phyloP scores from a whole-genome alignment of 2,329 filamentous ascomycete genomes.

The Seiridium cupressi region DNA sequence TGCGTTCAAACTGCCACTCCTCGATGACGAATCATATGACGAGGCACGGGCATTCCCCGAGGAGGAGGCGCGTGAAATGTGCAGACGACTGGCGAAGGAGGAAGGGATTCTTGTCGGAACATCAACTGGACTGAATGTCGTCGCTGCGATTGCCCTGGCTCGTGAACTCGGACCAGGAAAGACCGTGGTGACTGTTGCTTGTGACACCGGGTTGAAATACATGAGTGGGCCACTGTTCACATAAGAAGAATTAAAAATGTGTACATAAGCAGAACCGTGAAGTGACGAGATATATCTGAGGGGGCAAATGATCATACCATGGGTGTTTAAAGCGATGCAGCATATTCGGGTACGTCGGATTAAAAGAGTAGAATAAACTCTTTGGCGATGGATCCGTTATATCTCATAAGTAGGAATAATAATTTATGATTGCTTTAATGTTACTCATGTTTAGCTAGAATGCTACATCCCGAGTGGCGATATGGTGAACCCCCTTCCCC shows the following conservation, averaged over 20 bases:
- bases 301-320: too few relatives aligned
- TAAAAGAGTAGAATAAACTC: too few relatives aligned
- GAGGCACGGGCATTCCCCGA: neutral
- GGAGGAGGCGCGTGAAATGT: neutral
- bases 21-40: neutral
- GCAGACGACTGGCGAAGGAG: neutral
- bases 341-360: too few relatives aligned
- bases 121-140: neutral
- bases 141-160: neutral
- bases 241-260: neutral
- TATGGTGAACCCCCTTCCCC: too few relatives aligned
- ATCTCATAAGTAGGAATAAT: too few relatives aligned
- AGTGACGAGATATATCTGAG: too few relatives aligned
- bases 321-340: too few relatives aligned
- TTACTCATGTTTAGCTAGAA: too few relatives aligned
- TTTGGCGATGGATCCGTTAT: too few relatives aligned
- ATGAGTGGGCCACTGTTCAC: neutral
- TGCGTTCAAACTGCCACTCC: neutral
- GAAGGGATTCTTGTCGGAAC: conserved; percentile 2
- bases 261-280: too few relatives aligned
- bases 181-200: neutral
- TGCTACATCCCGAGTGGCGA: too few relatives aligned
- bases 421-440: too few relatives aligned
- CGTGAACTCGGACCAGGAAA: neutral
- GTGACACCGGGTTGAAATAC: conserved; percentile 1